A percentile compares a stretch with the other conserved stretches of the same genome.
Conservation (phyloP, 805 yeast species). For the Metschnikowia shivogae region DNA sequence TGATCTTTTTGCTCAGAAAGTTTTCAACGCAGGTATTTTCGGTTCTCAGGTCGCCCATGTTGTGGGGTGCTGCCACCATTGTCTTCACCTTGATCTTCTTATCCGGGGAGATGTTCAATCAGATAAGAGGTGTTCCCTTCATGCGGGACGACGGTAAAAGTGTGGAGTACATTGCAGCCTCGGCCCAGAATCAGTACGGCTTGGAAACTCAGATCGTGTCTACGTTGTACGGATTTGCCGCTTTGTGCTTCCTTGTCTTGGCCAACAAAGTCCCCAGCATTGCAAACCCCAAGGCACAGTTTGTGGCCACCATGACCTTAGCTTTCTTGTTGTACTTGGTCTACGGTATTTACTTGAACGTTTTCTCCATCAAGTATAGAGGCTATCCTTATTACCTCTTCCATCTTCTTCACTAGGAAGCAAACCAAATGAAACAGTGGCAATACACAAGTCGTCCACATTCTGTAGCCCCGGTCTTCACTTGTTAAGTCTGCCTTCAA, state of each 20-base stretch:
- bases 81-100: conserved; percentile 65
- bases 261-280: conserved; percentile 52
- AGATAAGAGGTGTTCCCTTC: conserved; percentile 65
- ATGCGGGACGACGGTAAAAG: conserved; percentile 7
- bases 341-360: conserved; percentile 59
- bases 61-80: conserved; percentile 74
- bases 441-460: not conserved
- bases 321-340: conserved; percentile 46
- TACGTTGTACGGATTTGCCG: conserved; percentile 64
- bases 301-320: conserved; percentile 45
- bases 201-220: conserved; percentile 87
- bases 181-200: conserved; percentile 59
- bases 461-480: not conserved
- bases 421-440: not conserved
- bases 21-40: conserved; percentile 30
- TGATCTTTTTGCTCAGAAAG: conserved; percentile 23
- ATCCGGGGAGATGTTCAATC: conserved; percentile 91
- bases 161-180: conserved; percentile 12
- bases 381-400: conserved; percentile 74
- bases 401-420: conserved; percentile 7
- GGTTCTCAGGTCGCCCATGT: conserved; percentile 46
- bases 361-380: conserved; percentile 66
- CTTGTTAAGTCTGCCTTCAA: not conserved
- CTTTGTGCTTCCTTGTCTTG: conserved; percentile 56
- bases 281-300: conserved; percentile 42